These are phyloP conservation scores for Alternaria tenuissima DNA, from an alignment of 2,329 filamentous ascomycete species.

Conservation along the genomic window DNA sequence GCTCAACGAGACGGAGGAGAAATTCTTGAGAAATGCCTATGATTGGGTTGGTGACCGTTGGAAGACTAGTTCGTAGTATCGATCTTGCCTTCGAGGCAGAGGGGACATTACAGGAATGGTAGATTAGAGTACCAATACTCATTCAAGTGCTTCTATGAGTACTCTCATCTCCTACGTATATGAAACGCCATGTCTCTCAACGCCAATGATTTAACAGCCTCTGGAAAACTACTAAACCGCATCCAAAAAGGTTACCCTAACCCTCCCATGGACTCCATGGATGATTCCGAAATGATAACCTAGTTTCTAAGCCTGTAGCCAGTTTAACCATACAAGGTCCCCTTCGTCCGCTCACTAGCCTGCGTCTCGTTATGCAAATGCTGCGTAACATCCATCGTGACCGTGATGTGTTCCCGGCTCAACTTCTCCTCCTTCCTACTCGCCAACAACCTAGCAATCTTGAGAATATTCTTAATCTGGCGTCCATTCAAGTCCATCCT, in stretches of 20 bases:
- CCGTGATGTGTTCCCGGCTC: conserved; percentile 42
- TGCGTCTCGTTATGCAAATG: conserved; percentile 51
- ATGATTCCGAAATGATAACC: no score
- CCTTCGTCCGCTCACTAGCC: conserved; percentile 38
- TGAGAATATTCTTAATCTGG: conserved; percentile 60
- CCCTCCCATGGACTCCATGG: background rate
- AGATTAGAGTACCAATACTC: no score
- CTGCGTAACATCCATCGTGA: conserved; percentile 51
- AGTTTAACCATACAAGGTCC: conserved; percentile 19
- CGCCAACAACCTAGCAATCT: conserved; percentile 40
- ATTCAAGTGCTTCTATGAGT: no score
- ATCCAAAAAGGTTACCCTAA: background rate
- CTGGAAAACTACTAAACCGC: no score
- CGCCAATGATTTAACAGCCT: background rate
- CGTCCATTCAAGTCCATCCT: conserved; percentile 58
- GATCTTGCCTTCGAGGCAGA: no score
- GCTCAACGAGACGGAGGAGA: background rate
- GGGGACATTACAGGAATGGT: no score
- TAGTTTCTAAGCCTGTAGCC: background rate
- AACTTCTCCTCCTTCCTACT: conserved; percentile 39
- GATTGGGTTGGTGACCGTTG: background rate
- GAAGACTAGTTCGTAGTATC: no score
- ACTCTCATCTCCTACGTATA: no score
- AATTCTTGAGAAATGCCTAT: background rate
- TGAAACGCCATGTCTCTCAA: background rate